Conservation (phyloP, 2,329 filamentous ascomycete species). For the Colletotrichum destructivum region DNA sequence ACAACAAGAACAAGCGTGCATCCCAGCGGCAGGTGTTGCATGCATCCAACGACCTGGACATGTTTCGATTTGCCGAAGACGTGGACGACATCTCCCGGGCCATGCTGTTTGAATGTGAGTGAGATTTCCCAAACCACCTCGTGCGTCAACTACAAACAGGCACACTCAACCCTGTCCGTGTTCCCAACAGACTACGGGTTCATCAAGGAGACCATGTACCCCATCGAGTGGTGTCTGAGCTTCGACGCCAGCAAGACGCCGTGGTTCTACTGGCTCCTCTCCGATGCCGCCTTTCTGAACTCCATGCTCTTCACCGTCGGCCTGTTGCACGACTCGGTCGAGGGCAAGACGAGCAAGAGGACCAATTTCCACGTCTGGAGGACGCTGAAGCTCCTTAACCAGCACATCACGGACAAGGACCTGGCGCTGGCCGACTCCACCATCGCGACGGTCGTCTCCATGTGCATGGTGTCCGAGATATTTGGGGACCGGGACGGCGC, state of each 20-base stretch:
- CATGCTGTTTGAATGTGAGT: slow-evolving; percentile 36
- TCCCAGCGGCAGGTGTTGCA: neutral
- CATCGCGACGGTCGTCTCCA: slow-evolving; percentile 30
- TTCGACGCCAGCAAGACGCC: slow-evolving; percentile 42
- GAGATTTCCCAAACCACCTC: no score
- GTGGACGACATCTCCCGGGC: slow-evolving; percentile 21
- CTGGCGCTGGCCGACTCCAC: slow-evolving; percentile 43
- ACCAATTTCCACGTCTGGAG: slow-evolving; percentile 32
- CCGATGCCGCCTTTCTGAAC: slow-evolving; percentile 48
- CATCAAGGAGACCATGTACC: slow-evolving; percentile 47
- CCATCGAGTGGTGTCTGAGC: slow-evolving; percentile 49
- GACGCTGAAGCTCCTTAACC: slow-evolving; percentile 38
- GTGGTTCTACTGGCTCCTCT: slow-evolving; percentile 50
- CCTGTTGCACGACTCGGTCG: slow-evolving; percentile 40
- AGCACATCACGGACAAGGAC: slow-evolving; percentile 8
- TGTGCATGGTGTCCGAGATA: slow-evolving; percentile 29
- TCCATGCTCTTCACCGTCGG: slow-evolving; percentile 47
- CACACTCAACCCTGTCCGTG: no score
- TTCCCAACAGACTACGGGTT: slow-evolving; percentile 19
- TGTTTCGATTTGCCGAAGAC: slow-evolving; percentile 44
- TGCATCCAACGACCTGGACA: slow-evolving; percentile 44
- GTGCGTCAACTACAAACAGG: neutral
- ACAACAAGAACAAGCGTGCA: no score
- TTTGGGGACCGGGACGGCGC: slow-evolving; percentile 25
- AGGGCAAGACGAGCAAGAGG: slow-evolving; percentile 1